These are phyloP conservation scores for Chernovozyma sophiae-reginae DNA, from an alignment of 1,139 yeast genomes.

Conservation along the genomic window DNA sequence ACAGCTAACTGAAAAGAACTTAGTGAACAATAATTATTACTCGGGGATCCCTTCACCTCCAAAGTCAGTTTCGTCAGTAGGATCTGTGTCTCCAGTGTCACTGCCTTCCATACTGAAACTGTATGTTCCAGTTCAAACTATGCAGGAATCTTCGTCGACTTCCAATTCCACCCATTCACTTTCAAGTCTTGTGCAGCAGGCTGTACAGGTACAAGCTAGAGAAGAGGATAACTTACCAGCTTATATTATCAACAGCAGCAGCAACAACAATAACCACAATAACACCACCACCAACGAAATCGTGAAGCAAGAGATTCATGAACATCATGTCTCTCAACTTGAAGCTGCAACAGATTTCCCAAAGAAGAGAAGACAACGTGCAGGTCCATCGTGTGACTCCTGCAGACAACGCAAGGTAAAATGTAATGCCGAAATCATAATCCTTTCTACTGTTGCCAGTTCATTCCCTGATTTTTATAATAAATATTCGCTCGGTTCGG, in stretches of 20 bases:
- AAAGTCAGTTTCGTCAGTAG: constrained; percentile 6
- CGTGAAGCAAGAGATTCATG: background rate
- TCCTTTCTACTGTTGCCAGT: constrained; percentile 7
- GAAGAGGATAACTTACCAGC: background rate
- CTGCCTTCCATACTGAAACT: constrained; percentile 6
- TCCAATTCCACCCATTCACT: background rate
- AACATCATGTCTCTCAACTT: background rate
- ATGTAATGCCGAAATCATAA: constrained; percentile 61
- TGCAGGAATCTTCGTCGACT: background rate
- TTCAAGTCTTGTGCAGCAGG: constrained; percentile 1
- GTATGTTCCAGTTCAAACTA: background rate
- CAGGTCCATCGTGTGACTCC: constrained; percentile 73
- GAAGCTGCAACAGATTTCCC: constrained; percentile 2
- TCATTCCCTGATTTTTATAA: constrained; percentile 1
- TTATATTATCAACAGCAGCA: no score
- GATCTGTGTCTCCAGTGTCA: constrained; percentile 6
- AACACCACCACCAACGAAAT: background rate
- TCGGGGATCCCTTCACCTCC: constrained; percentile 8
- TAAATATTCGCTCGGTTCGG: constrained; percentile 1
- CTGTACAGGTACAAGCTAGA: background rate
- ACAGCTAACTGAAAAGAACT: constrained; percentile 5
- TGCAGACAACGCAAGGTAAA: constrained; percentile 71
- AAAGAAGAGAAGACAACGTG: constrained; percentile 52
- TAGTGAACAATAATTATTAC: constrained; percentile 5
- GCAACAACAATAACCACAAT: no score